phyloP scores from a whole-genome alignment of 2,329 filamentous ascomycete genomes.

The Alternaria burnsii region DNA sequence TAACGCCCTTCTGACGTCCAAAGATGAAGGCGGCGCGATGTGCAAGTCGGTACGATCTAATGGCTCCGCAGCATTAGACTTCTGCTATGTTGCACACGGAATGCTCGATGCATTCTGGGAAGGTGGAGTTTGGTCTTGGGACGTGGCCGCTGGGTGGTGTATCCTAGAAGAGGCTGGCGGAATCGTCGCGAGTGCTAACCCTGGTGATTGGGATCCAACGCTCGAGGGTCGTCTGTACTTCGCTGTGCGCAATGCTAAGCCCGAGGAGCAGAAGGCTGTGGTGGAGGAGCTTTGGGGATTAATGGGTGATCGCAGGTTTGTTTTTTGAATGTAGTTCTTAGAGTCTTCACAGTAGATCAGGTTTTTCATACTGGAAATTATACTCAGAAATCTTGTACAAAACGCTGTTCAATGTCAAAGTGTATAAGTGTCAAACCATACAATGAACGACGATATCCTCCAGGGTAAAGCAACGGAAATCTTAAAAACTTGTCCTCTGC shows the following conservation, averaged over 20 bases:
- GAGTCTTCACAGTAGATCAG: background rate
- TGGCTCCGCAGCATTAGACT: slow-evolving; percentile 50
- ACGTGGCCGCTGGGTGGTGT: slow-evolving; percentile 50
- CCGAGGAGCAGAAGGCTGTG: slow-evolving; percentile 41
- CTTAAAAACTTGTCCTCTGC: background rate
- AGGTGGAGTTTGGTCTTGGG: slow-evolving; percentile 49
- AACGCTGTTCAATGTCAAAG: no score
- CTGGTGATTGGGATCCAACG: slow-evolving; percentile 45
- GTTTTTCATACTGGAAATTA: background rate
- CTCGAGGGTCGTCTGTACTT: slow-evolving; percentile 49
- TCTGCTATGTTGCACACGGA: slow-evolving; percentile 51
- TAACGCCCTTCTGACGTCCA: slow-evolving; percentile 41
- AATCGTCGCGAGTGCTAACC: slow-evolving; percentile 48
- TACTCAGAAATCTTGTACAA: background rate
- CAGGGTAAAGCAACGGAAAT: background rate
- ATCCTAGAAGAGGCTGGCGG: slow-evolving; percentile 51
- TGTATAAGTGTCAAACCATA: no score
- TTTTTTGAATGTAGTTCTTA: slow-evolving; percentile 13
- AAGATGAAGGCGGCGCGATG: slow-evolving; percentile 43
- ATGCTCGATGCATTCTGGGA: slow-evolving; percentile 50
- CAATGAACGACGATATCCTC: no score
- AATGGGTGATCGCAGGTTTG: slow-evolving; percentile 48
- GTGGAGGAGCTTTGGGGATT: slow-evolving; percentile 48
- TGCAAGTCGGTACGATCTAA: slow-evolving; percentile 44
- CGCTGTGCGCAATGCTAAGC: slow-evolving; percentile 42